phyloP scores from a whole-genome alignment of 805 yeast species.

The Yarrowia yakushimensis region DNA sequence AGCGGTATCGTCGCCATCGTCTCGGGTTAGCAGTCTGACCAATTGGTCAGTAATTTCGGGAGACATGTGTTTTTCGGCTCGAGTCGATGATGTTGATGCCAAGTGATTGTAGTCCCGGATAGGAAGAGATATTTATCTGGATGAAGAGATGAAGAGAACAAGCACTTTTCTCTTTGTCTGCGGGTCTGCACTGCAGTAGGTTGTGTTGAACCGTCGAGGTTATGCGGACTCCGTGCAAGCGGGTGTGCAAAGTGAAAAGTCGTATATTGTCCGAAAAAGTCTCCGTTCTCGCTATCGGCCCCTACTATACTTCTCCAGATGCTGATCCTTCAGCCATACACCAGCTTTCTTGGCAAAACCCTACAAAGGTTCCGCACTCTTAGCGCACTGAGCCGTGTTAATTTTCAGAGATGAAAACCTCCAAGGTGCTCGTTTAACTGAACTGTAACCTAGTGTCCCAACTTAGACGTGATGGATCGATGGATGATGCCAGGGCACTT shows the following conservation, averaged over 20 bases:
- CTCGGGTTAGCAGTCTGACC: background rate
- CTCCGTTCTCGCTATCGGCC: background rate
- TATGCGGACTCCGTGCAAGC: background rate
- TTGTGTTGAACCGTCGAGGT: constrained; percentile 12
- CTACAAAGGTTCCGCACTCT: background rate
- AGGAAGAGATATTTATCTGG: constrained; percentile 18
- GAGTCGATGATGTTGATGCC: background rate
- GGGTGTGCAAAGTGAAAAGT: background rate
- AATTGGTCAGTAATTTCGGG: background rate
- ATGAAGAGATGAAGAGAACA: background rate
- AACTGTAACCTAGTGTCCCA: background rate
- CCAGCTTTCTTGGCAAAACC: constrained; percentile 1
- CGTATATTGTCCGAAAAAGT: background rate
- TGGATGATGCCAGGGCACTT: background rate
- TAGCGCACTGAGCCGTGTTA: background rate
- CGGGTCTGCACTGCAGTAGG: background rate
- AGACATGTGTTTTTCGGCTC: background rate
- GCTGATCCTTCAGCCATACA: background rate
- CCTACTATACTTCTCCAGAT: background rate
- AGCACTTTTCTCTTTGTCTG: background rate
- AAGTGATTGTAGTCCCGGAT: background rate
- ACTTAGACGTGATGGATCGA: background rate
- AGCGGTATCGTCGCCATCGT: background rate
- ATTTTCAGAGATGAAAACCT: background rate
- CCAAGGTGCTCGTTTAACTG: background rate